A percentile compares a stretch with the other conserved stretches of the same genome.
Conservation (phyloP, 2,329 filamentous ascomycete genomes). For the Fusarium guadeloupense region DNA sequence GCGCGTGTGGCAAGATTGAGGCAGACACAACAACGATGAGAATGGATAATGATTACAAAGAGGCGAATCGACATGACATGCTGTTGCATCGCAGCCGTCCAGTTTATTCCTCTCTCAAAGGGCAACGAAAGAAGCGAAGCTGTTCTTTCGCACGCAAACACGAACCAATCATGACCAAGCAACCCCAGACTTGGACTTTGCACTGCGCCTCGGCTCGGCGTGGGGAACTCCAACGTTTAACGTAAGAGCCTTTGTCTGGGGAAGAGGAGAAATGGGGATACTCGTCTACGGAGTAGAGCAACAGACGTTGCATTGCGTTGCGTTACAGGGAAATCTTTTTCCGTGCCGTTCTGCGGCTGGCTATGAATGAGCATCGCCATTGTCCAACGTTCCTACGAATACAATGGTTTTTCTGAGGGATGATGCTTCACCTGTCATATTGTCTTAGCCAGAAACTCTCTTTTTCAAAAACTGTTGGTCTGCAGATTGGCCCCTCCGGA, state of each 20-base stretch:
- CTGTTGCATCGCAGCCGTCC: constrained; percentile 35
- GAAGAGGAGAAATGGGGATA: neutral
- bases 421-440: constrained; percentile 27
- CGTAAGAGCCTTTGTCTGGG: constrained; percentile 1
- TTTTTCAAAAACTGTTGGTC: neutral
- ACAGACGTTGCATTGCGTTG: neutral
- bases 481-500: neutral
- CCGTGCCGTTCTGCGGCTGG: constrained; percentile 10
- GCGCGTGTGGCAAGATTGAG: constrained; percentile 28
- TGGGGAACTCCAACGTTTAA: constrained; percentile 13
- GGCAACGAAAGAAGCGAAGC: constrained; percentile 3
- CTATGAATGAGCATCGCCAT: constrained; percentile 10
- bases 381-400: neutral
- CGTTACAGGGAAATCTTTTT: constrained; percentile 3
- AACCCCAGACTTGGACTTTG: constrained; percentile 15
- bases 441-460: neutral
- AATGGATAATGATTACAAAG: constrained; percentile 20
- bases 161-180: constrained; percentile 10
- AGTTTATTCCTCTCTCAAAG: constrained; percentile 7
- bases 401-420: neutral
- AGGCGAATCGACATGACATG: constrained; percentile 17
- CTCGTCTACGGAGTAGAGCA: neutral
- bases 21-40: constrained; percentile 9
- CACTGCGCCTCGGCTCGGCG: too few species aligned
- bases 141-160: constrained; percentile 18